Percentiles rank a stretch among this genome's conserved stretches.
phyloP scores from a whole-genome alignment of 768 basidiomycete species.

The Xanthoconium stramineum region DNA sequence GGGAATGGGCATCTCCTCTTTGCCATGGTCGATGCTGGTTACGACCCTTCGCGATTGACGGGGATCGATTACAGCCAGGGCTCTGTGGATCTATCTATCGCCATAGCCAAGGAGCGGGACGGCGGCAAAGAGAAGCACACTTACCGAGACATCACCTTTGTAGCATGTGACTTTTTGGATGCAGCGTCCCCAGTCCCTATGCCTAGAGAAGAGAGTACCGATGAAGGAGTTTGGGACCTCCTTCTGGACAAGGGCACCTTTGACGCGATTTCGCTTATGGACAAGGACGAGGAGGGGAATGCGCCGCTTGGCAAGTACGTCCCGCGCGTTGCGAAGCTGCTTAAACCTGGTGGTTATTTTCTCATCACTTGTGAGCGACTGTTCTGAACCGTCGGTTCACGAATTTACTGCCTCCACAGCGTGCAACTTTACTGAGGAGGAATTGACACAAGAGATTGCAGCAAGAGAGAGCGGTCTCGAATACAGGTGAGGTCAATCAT shows the following conservation, averaged over 20 bases:
- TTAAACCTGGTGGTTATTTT: slow-evolving; percentile 68
- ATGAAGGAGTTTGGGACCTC: slow-evolving; percentile 56
- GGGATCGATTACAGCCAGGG: slow-evolving; percentile 80
- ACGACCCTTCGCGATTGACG: slow-evolving; percentile 45
- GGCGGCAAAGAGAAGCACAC: background rate
- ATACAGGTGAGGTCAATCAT: slow-evolving; percentile 54
- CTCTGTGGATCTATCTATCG: slow-evolving; percentile 60
- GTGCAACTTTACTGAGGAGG: slow-evolving; percentile 84
- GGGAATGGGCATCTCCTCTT: slow-evolving; percentile 80
- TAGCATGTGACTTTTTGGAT: slow-evolving; percentile 61
- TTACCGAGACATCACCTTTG: slow-evolving; percentile 43
- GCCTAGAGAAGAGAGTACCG: slow-evolving; percentile 2
- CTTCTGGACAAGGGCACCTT: slow-evolving; percentile 87
- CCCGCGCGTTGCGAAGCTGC: slow-evolving; percentile 46
- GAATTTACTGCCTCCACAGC: slow-evolving; percentile 36
- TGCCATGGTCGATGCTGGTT: slow-evolving; percentile 66
- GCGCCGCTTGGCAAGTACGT: slow-evolving; percentile 62
- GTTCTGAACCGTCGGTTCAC: background rate
- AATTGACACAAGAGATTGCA: slow-evolving; percentile 56
- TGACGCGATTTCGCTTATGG: slow-evolving; percentile 76
- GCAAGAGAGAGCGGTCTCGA: slow-evolving; percentile 44
- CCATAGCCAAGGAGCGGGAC: slow-evolving; percentile 49
- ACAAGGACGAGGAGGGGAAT: slow-evolving; percentile 50
- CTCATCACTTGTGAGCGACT: slow-evolving; percentile 70
- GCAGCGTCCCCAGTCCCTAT: slow-evolving; percentile 42